Evolutionary conservation across 306 rosid species (phyloP), one percentile per base, ranked within the genome.

Genomic region (Vicia faba): DNA sequence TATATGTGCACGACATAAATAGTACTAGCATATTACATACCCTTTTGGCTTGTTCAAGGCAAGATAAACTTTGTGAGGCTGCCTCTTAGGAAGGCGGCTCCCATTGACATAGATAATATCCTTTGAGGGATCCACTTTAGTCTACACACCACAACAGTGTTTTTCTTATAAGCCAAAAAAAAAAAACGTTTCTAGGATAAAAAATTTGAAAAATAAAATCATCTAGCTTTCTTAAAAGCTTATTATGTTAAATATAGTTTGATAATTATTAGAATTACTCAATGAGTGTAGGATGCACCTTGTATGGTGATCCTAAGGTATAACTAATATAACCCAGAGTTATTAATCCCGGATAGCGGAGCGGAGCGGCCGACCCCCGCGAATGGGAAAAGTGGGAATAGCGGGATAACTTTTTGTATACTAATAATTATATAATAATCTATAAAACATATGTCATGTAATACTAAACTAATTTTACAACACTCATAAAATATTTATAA

Each of bases 41-140:
- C 98, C 98, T 84, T 92, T 92, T 15, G 96, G 98, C 83, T 92
- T 89, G 93, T 92, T 92, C 74, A 92, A 79, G 6, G 96, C 96
- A 71, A 92, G 79, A 81, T 92, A 92, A 70, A 92, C 83, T 82
- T 92, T 92, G 13, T 81, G 78, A 66, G 98, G 89, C 83, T 87
- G 89, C 78, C 74, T 92, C 91, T 84, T 92, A 1, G 98, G 96
- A 69, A 92, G 96, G 14, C 98, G 90, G 72, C 73, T 92, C 35
- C 98, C 98, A 28, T 87, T 87, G 36, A 92, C 98, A 74, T 92
- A 89, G 60, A 92, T 89, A 64, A 78, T 59, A 78, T 92, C 98
- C 85, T 79, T 89, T 63, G 80, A 80, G 59, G 98, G 96, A 77
- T 92, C 96, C 69, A 89, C 98, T 54, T 69, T 82, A 61, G 96